Evolutionary conservation across 352 stramenopile species (phyloP), one percentile per base, ranked within the genome.

Genomic region (Pythium pectinolyticum): DNA sequence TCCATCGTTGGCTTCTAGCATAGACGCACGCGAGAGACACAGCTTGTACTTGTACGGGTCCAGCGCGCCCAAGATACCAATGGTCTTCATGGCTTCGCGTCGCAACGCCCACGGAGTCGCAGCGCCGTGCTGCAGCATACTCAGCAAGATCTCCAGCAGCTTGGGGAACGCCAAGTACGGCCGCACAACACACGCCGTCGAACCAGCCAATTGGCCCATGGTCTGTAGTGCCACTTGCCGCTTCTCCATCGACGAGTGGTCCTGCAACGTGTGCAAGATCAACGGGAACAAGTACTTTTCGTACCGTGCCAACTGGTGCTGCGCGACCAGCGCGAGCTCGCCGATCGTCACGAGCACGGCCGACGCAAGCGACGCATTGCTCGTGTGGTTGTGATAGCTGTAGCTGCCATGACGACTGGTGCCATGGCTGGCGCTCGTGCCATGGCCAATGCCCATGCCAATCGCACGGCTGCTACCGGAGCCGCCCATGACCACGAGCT

Each of bases 91-190:
- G 1, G 97, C 94, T 67, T 99, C 97, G 59, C 95, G 80, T 25
- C 96, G 74, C 17, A 99, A 72, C 10, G 86, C 78, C 96, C 96
- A 99, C 9, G 94, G 90, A 2, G 77, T 90, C 3, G 92, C 77
- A 0, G 84, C 85, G 15, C 81, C 97, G 54, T 97, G 94, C 28
- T 97, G 90, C 32, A 99, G 70, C 30, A 99, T 88, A 51, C 90
- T 90, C 15, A 98, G 75, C 41, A 99, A 75, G 45, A 99, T 94
- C 58, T 97, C 89, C 17, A 98, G 77, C 27, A 99, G 77, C 60
- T 97, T 95, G 0, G 97, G 96, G 47, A 98, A 99, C 35, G 95
- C 93, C 45, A 99, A 63, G 75, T 99, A 99, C 25, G 94, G 94
- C 15, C 82, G 90, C 8, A 99, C 86, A 10, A 98, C 95, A 57